phyloP scores from a whole-genome alignment of 2,329 filamentous ascomycete genomes.

The Talaromyces funiculosus region DNA sequence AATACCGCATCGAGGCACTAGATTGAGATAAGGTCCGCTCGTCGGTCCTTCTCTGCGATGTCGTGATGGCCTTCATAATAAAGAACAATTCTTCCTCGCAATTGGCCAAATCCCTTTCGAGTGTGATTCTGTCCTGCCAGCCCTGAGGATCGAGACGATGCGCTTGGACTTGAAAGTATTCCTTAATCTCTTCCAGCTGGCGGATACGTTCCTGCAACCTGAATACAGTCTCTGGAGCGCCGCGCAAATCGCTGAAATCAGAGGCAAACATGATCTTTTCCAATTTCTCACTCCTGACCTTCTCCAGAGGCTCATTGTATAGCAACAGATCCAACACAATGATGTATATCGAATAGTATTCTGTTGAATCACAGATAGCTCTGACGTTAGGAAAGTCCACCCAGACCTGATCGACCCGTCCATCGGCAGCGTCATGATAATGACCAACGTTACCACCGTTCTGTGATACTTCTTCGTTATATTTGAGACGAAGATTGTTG shows the following conservation, averaged over 20 bases:
- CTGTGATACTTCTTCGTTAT: constrained; percentile 83
- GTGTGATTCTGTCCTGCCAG: constrained; percentile 82
- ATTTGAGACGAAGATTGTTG: constrained; percentile 93
- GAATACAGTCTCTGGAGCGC: constrained; percentile 87
- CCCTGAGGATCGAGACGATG: constrained; percentile 80
- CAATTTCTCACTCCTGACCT: constrained; percentile 88
- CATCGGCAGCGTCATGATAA: constrained; percentile 52
- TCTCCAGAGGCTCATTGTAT: constrained; percentile 93
- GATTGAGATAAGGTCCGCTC: constrained; percentile 64
- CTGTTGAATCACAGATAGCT: constrained; percentile 92
- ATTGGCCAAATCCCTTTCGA: constrained; percentile 80
- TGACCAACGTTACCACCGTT: constrained; percentile 46
- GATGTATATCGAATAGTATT: constrained; percentile 98
- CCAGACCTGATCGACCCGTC: constrained; percentile 91
- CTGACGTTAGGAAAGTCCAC: constrained; percentile 92
- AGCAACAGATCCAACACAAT: constrained; percentile 93
- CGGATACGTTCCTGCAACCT: constrained; percentile 86
- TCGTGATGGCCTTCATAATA: constrained; percentile 99
- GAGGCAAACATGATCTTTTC: constrained; percentile 99
- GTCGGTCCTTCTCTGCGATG: constrained; percentile 78
- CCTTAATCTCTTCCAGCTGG: constrained; percentile 93
- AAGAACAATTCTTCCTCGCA: constrained; percentile 99
- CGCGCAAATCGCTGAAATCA: constrained; percentile 93
- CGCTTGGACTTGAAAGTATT: constrained; percentile 88
- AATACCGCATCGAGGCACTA: constrained; percentile 81